Evolutionary conservation across 768 basidiomycete genomes (phyloP), one percentile per base, ranked within the genome.

Genomic region (Ramaria sp.): DNA sequence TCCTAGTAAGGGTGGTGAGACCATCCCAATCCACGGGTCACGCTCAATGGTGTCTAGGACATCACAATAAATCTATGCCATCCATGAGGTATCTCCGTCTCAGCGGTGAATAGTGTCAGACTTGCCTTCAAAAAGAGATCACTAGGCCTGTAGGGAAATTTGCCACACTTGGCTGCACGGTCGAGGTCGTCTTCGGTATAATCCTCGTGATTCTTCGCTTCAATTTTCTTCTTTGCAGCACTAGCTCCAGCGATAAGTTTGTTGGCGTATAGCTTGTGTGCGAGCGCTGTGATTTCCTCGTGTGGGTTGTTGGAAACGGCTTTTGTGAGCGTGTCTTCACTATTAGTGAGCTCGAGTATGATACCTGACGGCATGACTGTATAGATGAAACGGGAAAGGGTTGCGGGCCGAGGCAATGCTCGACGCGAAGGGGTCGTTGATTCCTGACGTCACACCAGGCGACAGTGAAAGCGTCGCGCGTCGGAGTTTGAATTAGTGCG

Each of bases 1-100:
- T 1, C 76, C 84, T 50, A 85, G 66, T n/a, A 86, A 68, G 7
- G 78, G 71, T 0, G 84, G 84, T 1, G 82, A 79, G 48, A 78
- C 75, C 56, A 83, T 67, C 9, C 78, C 78, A 1, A 74, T 73
- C 57, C 79, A 68, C 0, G 79, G 78, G 57, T 81, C 72, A 52
- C 65, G 64, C 22, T 82, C 74, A 1, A 87, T 68, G 1, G 75
- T 74, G n/a, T 72, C 71, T 18, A 85, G 66, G n/a, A 79, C 73
- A 48, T 83, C 78, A 37, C 72, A 67, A 58, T 83, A 85, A 50
- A 86, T 77, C 81, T 83, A 51, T 32, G 3, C 41, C 20, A 18
- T 37, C 42, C 1, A 28, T 47, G 32, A 57, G 52, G 50, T 22
- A 44, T 18, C 6, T 41, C 37, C 38, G 1, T 28, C n/a, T 42